A percentile compares a stretch with the other conserved stretches of the same genome.
Conservation (phyloP, 257 asterid genomes). For the Solanum medicagineum region DNA sequence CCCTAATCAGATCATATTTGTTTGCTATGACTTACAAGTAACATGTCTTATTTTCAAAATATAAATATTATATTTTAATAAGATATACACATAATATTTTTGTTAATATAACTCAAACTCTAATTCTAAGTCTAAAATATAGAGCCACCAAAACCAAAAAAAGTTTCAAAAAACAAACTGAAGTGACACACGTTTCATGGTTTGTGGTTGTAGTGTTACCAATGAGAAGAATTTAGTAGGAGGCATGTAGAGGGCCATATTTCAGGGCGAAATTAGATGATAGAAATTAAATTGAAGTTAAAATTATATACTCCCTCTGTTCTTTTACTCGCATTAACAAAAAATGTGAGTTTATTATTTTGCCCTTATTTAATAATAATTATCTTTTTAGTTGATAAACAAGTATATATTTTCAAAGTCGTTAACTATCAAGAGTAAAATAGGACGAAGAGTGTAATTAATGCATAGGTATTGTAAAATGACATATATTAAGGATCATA, state of each 20-base stretch:
- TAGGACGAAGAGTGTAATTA: too few species aligned
- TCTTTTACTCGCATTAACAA: too few species aligned
- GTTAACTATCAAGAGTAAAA: too few species aligned
- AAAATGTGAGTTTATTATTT: too few species aligned
- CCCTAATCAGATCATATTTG: background rate
- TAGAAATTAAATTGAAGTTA: background rate
- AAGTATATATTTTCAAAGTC: too few species aligned
- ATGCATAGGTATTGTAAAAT: too few species aligned
- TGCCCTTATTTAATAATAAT: too few species aligned
- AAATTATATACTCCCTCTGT: too few species aligned
- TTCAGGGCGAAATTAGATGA: background rate
- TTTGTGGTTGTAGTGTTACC: background rate
- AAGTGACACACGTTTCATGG: background rate
- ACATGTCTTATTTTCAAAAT: background rate
- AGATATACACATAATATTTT: background rate
- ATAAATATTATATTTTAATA: background rate
- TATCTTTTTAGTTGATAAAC: too few species aligned
- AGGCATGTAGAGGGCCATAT: background rate
- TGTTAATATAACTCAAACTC: background rate
- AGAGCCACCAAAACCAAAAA: background rate
- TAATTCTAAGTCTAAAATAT: background rate
- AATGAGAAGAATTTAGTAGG: background rate
- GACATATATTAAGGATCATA: too few species aligned
- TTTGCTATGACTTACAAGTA: background rate
- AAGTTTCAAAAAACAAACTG: background rate